Conservation (phyloP, 139 green algal species). For the Astrephomene gubernaculifera region DNA sequence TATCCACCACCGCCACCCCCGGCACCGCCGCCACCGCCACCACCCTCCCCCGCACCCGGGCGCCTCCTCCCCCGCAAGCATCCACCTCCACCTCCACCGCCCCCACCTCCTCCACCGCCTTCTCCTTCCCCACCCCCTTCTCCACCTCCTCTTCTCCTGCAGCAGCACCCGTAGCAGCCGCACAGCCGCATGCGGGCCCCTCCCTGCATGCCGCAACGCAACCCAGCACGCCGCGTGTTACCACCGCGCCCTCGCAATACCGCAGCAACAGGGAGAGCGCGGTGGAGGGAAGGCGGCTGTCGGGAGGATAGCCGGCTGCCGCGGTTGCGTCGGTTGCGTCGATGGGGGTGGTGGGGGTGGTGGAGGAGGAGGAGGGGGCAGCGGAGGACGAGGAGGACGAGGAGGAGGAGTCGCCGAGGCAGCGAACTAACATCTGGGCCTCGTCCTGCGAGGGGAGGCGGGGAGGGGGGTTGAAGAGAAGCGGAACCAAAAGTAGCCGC, state of each 20-base stretch:
- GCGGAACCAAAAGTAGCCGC: too few species aligned
- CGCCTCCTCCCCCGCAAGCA: too few species aligned
- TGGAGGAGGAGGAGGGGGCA: background rate
- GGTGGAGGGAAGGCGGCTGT: constrained; percentile 1
- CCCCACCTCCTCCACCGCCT: too few species aligned
- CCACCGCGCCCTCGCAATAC: constrained; percentile 59
- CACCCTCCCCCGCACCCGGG: too few species aligned
- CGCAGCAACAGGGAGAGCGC: constrained; percentile 56
- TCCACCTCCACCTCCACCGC: too few species aligned
- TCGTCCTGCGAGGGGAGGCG: constrained; percentile 14
- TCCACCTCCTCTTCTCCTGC: too few species aligned
- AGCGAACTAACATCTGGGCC: constrained; percentile 25
- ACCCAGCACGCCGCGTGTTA: constrained; percentile 55
- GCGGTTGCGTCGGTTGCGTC: background rate
- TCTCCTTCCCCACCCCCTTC: too few species aligned
- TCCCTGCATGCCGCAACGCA: background rate
- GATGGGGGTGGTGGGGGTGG: background rate
- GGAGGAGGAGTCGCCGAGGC: background rate
- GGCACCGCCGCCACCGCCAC: constrained; percentile 56
- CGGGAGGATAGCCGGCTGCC: background rate
- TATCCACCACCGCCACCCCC: constrained; percentile 68
- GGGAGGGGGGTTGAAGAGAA: background rate
- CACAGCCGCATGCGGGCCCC: too few species aligned
- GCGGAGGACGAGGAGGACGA: background rate
- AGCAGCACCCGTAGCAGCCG: too few species aligned